These are phyloP conservation scores for Rhizopus arrhizus DNA, from an alignment of 371 early-diverging fungal species.

Conservation along the genomic window DNA sequence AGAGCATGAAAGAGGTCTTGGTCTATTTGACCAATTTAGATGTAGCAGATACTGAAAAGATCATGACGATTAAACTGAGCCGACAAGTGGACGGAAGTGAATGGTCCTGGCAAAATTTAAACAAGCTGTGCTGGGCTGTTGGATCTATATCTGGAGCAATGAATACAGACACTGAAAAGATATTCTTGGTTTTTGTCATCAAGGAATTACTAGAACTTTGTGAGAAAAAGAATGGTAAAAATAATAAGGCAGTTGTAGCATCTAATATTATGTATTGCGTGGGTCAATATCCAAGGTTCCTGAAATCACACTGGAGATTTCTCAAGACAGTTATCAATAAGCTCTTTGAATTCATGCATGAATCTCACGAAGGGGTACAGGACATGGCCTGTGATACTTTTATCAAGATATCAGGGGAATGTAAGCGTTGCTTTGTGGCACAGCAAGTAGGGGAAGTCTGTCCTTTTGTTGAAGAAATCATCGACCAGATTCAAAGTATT, in stretches of 20 bases:
- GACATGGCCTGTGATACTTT: conserved; percentile 99
- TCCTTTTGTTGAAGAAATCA: conserved; percentile 96
- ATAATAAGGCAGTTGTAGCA: conserved; percentile 99
- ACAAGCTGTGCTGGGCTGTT: conserved; percentile 99
- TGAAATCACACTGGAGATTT: conserved; percentile 99
- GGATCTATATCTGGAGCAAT: conserved; percentile 98
- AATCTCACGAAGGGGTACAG: conserved; percentile 98
- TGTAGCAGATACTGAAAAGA: conserved; percentile 86
- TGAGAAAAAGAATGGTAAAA: conserved; percentile 95
- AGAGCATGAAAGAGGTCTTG: conserved; percentile 97
- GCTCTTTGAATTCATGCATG: conserved; percentile 99
- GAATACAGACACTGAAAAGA: conserved; percentile 94
- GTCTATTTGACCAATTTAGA: conserved; percentile 97
- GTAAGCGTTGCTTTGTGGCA: conserved; percentile 90
- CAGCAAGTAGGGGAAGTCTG: conserved; percentile 84
- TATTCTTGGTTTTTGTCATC: conserved; percentile 96
- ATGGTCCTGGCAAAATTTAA: conserved; percentile 96
- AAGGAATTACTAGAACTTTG: conserved; percentile 95
- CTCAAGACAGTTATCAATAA: conserved; percentile 99
- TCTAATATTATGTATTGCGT: conserved; percentile 99
- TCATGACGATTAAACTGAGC: conserved; percentile 91
- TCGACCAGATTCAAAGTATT: conserved; percentile 73
- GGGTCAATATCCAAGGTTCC: conserved; percentile 98
- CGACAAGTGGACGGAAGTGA: conserved; percentile 92
- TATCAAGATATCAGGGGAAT: conserved; percentile 97